Base-by-base conservation (phyloP, 2,329 filamentous ascomycete species). In the Acephala macrosclerotiorum region DNA sequence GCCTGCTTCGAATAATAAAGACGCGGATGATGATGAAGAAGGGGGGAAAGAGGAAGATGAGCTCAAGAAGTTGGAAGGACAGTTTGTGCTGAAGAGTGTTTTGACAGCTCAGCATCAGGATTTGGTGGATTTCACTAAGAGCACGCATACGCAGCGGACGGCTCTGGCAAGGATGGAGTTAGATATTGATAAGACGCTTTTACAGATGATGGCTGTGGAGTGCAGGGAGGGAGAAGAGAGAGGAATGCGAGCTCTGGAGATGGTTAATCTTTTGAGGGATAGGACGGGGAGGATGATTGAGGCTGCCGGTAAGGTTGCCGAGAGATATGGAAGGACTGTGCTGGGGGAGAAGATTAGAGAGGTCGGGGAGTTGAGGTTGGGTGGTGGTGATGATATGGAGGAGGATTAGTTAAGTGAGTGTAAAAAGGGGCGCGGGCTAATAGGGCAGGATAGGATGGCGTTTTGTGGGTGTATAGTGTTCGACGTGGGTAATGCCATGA, bases 211-310 rank as follows among this genome's bases (percentile, higher is more conserved):
- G 75, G 94, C 93, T 2, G 83, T 91, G 7, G 96, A 98, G 81
- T 99, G 96, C 77, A 89, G 94, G 66, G 93, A 96, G 71, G 93
- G 94, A 53, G 96, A 99, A 78, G 94, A 98, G 69, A 85, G 91
- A 35, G 95, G 94, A 6, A 97, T 97, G 93, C 93, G 95, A 71
- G 95, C 95, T 0, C 82, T 99, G 40, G 96, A 99, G 80, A 86
- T 98, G 74, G 96, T 97, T 35, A 84, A 87, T 68, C 82, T 99
- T 74, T 92, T 99, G 89, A 87, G 86, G 53, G 94, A 98, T 80
- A 84, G 88, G 55, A 91, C 88, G 66, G 95, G 95, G 20, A 90
- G 91, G 77, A 97, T 97, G 92, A 79, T 97, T 65, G 94, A 97
- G 77, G 92, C 95, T 4, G 96, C 96, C 1, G 88, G 89, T 64